phyloP scores from a whole-genome alignment of 805 yeast genomes.

The Allodekkera sacchari region DNA sequence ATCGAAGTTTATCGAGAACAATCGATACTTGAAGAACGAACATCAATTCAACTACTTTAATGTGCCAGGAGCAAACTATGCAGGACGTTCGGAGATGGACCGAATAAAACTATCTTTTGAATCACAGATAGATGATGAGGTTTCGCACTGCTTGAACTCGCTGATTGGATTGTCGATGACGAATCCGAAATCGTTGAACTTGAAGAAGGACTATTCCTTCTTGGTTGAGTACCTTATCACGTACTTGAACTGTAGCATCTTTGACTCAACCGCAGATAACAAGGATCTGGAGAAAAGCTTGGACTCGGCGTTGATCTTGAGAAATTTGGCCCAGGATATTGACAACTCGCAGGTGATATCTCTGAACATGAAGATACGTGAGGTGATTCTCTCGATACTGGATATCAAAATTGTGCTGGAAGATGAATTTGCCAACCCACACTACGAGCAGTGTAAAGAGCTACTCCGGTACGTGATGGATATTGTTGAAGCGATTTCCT shows the following conservation, averaged over 20 bases:
- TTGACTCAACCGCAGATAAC: conserved; percentile 12
- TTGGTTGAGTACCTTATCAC: conserved; percentile 28
- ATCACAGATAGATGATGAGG: conserved; percentile 56
- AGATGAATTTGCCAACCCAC: conserved; percentile 20
- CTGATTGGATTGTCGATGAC: conserved; percentile 36
- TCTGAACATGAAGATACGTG: conserved; percentile 28
- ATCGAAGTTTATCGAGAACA: conserved; percentile 21
- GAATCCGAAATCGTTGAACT: conserved; percentile 30
- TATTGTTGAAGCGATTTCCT: conserved; percentile 73
- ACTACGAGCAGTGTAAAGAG: conserved; percentile 38
- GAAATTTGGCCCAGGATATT: conserved; percentile 80
- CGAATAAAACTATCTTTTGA: conserved; percentile 66
- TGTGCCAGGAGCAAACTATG: conserved; percentile 27
- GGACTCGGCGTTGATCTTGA: conserved; percentile 55
- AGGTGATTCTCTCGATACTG: conserved; percentile 41
- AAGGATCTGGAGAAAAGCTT: conserved; percentile 22
- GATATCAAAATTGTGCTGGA: conserved; percentile 19
- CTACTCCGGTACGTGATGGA: conserved; percentile 63
- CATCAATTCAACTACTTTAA: conserved; percentile 22
- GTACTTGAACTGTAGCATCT: conserved; percentile 13
- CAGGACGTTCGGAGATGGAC: conserved; percentile 55
- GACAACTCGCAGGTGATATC: conserved; percentile 75
- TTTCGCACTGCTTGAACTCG: conserved; percentile 62
- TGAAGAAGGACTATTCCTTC: conserved; percentile 32
- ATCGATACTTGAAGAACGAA: conserved; percentile 22